Conservation (phyloP, 1,284 basidiomycete genomes). For the Puccinia novopanici region DNA sequence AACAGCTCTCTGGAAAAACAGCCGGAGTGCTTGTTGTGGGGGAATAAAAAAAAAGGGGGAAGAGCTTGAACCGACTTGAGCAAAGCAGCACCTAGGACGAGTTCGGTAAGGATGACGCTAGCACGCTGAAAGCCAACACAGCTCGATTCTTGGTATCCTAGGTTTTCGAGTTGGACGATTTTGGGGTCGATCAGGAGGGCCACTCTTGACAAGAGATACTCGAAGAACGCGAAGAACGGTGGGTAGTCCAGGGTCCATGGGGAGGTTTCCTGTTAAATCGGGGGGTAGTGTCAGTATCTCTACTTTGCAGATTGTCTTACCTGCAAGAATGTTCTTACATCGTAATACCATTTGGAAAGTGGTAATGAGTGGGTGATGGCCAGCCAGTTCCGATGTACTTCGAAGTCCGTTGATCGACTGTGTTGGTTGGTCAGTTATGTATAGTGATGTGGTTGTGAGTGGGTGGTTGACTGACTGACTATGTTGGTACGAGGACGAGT, state of each 20-base stretch:
- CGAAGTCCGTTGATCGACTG: slow-evolving; percentile 80
- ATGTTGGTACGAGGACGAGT: slow-evolving; percentile 2
- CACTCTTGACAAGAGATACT: slow-evolving; percentile 79
- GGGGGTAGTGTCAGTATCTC: slow-evolving; percentile 35
- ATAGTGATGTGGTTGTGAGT: not conserved
- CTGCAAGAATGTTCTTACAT: slow-evolving; percentile 64
- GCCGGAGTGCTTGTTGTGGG: not conserved
- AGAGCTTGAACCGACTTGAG: slow-evolving; percentile 64
- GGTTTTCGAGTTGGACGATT: slow-evolving; percentile 76
- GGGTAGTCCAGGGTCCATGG: slow-evolving; percentile 92
- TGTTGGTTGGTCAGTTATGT: not conserved
- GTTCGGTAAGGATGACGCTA: slow-evolving; percentile 83
- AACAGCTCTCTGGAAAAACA: not conserved
- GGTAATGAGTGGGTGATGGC: slow-evolving; percentile 86
- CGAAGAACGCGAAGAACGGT: slow-evolving; percentile 94
- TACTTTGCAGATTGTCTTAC: not conserved
- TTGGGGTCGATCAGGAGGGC: slow-evolving; percentile 74
- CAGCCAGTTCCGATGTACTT: slow-evolving; percentile 85
- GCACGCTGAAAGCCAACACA: slow-evolving; percentile 80
- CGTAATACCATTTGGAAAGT: slow-evolving; percentile 86
- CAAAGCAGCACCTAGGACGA: slow-evolving; percentile 74
- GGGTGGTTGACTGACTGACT: slow-evolving; percentile 12
- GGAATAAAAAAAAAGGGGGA: slow-evolving; percentile 11
- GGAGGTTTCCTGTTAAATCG: slow-evolving; percentile 72
- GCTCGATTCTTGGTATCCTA: slow-evolving; percentile 77